A percentile compares a stretch with the other conserved stretches of the same genome.
Evolutionary conservation across 345 rosid species (phyloP).

Genomic region (Melaleuca alternifolia): DNA sequence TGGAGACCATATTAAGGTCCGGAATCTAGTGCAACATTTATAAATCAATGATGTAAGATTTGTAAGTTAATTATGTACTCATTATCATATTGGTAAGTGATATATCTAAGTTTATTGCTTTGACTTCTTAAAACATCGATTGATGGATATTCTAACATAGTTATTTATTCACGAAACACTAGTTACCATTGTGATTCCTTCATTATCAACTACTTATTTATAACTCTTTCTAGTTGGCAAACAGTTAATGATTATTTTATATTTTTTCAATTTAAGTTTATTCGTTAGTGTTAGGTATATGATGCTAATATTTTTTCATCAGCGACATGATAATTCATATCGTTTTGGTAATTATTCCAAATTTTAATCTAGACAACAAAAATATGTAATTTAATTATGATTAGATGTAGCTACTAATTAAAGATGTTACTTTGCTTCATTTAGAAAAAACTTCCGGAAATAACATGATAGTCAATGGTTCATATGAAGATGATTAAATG

Average conservation of each 20-base stretch:
- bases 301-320: not conserved
- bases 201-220: not conserved
- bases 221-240: not conserved
- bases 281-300: not conserved
- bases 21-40: not conserved
- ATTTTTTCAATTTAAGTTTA: not conserved
- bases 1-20: rapidly evolving
- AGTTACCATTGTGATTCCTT: not conserved
- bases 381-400: not conserved
- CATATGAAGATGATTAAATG: not conserved
- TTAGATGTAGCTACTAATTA: not conserved
- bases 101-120: not conserved
- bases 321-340: not conserved
- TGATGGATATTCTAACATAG: not conserved
- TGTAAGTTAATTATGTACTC: not conserved
- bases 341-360: not conserved
- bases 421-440: too few relatives aligned
- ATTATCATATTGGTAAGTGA: not conserved
- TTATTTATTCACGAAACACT: not conserved
- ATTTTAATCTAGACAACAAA: not conserved
- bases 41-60: not conserved
- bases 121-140: not conserved
- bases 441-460: not conserved
- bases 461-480: not conserved
- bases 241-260: not conserved